Conservation (phyloP, 768 basidiomycete genomes). For the Multifurca ochricompacta region DNA sequence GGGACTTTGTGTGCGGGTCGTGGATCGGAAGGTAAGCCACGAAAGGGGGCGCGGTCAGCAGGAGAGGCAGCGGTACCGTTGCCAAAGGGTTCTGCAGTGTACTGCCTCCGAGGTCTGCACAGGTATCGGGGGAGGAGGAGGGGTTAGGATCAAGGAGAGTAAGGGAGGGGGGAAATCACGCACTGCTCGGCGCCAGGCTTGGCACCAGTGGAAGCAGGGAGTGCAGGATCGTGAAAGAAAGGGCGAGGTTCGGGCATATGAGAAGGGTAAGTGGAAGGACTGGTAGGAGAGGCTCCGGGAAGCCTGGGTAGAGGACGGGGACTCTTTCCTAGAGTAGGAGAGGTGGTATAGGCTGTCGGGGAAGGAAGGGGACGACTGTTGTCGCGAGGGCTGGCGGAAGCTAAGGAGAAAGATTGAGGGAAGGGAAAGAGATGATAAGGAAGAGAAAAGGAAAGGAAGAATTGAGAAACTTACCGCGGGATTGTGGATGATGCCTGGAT, state of each 20-base stretch:
- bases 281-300: conserved; percentile 11
- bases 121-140: background rate
- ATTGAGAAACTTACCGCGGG: conserved; percentile 6
- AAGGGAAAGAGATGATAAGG: background rate
- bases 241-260: conserved; percentile 19
- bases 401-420: background rate
- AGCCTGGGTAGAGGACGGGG: conserved; percentile 20
- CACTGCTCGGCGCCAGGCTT: conserved; percentile 14
- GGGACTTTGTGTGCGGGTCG: conserved; percentile 1
- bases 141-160: too few species aligned
- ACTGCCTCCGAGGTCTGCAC: conserved; percentile 8
- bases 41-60: background rate
- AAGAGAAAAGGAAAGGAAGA: background rate
- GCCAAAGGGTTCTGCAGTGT: background rate
- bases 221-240: conserved; percentile 1
- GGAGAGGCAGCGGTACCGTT: conserved; percentile 3
- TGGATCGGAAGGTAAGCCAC: conserved; percentile 19
- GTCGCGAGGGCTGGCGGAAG: conserved; percentile 15
- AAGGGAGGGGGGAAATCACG: background rate
- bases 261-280: conserved; percentile 9
- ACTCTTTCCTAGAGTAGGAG: conserved; percentile 16
- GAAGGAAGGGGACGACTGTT: conserved; percentile 12
- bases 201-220: background rate
- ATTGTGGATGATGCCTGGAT: background rate
- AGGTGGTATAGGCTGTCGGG: conserved; percentile 15